Evolutionary conservation across 306 rosid genomes (phyloP).

Genomic region (Cucumis melo): DNA sequence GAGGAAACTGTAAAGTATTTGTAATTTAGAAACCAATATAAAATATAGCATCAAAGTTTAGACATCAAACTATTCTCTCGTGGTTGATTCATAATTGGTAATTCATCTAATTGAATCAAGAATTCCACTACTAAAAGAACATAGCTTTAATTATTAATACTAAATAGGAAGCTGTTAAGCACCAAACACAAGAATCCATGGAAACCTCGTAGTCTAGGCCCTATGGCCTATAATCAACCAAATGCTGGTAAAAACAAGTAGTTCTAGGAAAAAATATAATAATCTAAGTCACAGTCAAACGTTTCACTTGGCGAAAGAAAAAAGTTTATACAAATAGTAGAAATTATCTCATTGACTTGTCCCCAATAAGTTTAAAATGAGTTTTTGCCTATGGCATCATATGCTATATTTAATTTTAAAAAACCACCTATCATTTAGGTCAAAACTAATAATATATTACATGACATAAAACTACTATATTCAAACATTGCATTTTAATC

Average conservation of each 20-base stretch:
- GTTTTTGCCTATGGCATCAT: background rate
- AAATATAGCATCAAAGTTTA: background rate
- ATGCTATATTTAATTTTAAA: background rate
- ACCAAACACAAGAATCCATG: background rate
- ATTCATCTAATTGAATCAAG: background rate
- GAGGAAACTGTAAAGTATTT: background rate
- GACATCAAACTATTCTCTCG: background rate
- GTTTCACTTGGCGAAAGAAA: background rate
- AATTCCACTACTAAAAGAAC: background rate
- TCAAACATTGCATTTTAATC: conserved; percentile 1
- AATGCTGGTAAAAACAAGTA: background rate
- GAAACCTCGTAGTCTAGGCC: background rate
- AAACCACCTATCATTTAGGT: background rate
- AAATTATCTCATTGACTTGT: background rate
- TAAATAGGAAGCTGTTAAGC: background rate
- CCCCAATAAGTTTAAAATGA: background rate
- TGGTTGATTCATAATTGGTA: background rate
- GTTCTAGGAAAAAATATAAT: background rate
- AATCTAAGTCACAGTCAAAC: background rate
- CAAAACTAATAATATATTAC: background rate
- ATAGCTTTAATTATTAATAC: background rate
- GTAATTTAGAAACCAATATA: background rate
- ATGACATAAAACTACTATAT: background rate
- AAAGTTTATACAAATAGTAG: background rate
- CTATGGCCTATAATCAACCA: background rate